phyloP scores from a whole-genome alignment of 192 early-diverging fungal genomes.

The Coemansia sp. region DNA sequence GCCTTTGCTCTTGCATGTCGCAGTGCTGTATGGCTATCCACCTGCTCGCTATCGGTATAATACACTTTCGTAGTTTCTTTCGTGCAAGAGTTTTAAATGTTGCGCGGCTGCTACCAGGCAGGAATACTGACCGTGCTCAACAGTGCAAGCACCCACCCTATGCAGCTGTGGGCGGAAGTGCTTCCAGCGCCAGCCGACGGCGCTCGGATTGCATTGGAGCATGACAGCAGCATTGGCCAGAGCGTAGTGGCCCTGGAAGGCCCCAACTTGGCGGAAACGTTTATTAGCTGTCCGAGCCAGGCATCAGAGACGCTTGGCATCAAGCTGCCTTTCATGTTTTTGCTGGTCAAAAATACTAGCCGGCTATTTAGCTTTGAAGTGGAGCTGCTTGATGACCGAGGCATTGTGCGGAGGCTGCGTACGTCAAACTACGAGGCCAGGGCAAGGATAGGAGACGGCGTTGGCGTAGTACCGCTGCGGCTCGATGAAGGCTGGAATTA shows the following conservation, averaged over 20 bases:
- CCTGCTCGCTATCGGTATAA: too few species aligned
- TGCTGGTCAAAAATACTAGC: slow-evolving; percentile 84
- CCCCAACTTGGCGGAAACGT: slow-evolving; percentile 77
- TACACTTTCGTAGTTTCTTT: not conserved
- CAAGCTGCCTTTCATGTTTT: slow-evolving; percentile 82
- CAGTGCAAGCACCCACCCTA: slow-evolving; percentile 27
- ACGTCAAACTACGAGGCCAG: slow-evolving; percentile 69
- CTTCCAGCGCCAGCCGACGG: not conserved
- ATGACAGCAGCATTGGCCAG: not conserved
- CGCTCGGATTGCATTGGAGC: not conserved
- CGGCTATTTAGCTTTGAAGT: slow-evolving; percentile 93
- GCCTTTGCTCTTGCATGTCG: not conserved
- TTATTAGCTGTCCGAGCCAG: slow-evolving; percentile 78
- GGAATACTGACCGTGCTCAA: slow-evolving; percentile 42
- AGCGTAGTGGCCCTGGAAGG: slow-evolving; percentile 12
- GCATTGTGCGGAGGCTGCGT: slow-evolving; percentile 73
- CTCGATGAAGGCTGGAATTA: slow-evolving; percentile 97
- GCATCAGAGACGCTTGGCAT: slow-evolving; percentile 78
- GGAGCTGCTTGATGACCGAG: slow-evolving; percentile 80
- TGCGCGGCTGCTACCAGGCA: slow-evolving; percentile 32
- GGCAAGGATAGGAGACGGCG: slow-evolving; percentile 43
- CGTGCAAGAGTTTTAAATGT: slow-evolving; percentile 4
- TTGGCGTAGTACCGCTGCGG: slow-evolving; percentile 89
- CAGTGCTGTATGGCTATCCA: too few species aligned
- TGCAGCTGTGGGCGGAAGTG: slow-evolving; percentile 28